These are phyloP conservation scores for Thinopyrum elongatum DNA, from an alignment of 176 grass and related monocot species.

Conservation along the genomic window DNA sequence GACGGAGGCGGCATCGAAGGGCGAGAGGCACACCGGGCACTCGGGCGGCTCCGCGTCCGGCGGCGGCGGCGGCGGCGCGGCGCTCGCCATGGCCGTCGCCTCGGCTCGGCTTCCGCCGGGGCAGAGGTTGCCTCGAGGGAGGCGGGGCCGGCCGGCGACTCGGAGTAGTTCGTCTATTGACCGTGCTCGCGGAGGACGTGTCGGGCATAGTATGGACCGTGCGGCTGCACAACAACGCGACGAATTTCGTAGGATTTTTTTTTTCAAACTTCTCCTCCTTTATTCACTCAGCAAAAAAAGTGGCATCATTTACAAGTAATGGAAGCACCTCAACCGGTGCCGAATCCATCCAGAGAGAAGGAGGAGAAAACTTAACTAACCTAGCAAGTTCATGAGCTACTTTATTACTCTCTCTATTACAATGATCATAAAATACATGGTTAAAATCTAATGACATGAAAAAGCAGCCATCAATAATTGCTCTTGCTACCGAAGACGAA, in stretches of 20 bases:
- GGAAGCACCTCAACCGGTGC: too few species aligned
- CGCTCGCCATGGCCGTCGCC: slow-evolving; percentile 26
- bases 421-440: too few species aligned
- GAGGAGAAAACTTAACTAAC: too few species aligned
- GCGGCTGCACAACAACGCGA: neutral
- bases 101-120: neutral
- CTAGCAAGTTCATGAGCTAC: too few species aligned
- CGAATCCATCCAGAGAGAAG: too few species aligned
- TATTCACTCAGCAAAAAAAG: too few species aligned
- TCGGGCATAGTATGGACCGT: neutral
- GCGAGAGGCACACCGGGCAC: slow-evolving; percentile 83
- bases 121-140: neutral
- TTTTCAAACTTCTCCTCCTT: too few species aligned
- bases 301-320: too few species aligned
- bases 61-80: neutral
- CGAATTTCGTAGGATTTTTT: neutral
- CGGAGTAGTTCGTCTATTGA: neutral
- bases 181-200: neutral
- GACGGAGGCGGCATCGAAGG: slow-evolving; percentile 38
- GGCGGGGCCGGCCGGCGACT: neutral
- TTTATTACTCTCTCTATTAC: too few species aligned
- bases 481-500: too few species aligned
- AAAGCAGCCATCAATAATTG: too few species aligned
- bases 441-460: too few species aligned
- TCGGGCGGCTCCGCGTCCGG: slow-evolving; percentile 52